phyloP scores from a whole-genome alignment of 1,284 basidiomycete species.

The Fistulinella cinereoalba region DNA sequence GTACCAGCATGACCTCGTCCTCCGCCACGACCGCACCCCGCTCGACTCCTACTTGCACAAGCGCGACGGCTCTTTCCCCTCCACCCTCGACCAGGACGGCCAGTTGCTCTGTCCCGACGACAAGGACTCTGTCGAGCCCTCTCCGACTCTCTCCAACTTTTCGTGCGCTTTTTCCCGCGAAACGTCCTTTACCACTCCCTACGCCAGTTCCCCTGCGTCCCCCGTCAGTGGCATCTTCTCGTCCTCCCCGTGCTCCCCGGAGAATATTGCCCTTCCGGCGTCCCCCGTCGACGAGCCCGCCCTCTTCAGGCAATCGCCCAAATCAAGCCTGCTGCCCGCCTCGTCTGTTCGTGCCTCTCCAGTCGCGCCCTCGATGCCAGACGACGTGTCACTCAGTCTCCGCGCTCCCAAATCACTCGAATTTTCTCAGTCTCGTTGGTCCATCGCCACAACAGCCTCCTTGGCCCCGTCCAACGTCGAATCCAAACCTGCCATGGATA shows the following conservation, averaged over 20 bases:
- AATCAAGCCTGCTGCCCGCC: conserved; percentile 6
- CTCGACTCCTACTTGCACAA: conserved; percentile 6
- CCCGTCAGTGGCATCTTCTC: conserved; percentile 22
- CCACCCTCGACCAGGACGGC: conserved; percentile 19
- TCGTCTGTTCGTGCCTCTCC: neutral
- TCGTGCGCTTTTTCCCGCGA: conserved; percentile 26
- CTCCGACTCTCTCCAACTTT: conserved; percentile 30
- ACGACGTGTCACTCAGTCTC: conserved; percentile 7
- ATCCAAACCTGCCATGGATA: conserved; percentile 1
- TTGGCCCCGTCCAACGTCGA: conserved; percentile 15
- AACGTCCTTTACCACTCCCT: conserved; percentile 25
- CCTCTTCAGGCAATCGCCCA: conserved; percentile 6
- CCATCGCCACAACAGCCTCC: conserved; percentile 27
- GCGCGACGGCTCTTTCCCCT: conserved; percentile 12
- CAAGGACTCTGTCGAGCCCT: conserved; percentile 26
- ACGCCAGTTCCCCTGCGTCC: conserved; percentile 19
- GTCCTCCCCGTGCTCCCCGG: conserved; percentile 15
- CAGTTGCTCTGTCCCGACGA: conserved; percentile 21
- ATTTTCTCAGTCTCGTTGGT: conserved; percentile 31
- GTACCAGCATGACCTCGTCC: conserved; percentile 26
- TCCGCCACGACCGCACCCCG: conserved; percentile 14
- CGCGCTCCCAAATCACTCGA: conserved; percentile 8
- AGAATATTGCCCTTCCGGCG: conserved; percentile 23
- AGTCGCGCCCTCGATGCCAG: neutral
- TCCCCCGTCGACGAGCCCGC: conserved; percentile 19